Base-by-base conservation (phyloP, 2,329 filamentous ascomycete genomes). In the Esteya vermicola region DNA sequence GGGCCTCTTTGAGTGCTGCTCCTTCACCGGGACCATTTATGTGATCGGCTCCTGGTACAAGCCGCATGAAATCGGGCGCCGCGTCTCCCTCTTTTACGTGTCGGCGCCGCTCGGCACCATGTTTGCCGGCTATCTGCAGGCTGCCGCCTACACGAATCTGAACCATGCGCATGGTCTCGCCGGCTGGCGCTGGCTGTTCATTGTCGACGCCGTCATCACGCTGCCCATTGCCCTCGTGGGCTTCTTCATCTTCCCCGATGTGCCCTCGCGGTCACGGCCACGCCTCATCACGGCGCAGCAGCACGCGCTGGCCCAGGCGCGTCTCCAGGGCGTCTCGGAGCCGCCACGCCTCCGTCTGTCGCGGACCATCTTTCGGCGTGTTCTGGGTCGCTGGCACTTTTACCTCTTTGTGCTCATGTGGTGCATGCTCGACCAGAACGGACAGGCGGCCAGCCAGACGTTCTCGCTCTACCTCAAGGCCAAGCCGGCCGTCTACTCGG, bases 11-110 rank as follows among this genome's bases (percentile, higher is more conserved):
- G 58, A 57, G 7, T 54, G 55, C 12, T 56, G 54, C 3, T 56
- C 58, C 27, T 63, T 58, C 43, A 56, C 56, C 2, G 56, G 54
- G 4, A 53, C 56, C 32, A 23, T 54, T 57, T 23, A 55, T 52
- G 13, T 48, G 59, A 5, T 53, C 20, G 61, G 63, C 13, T 35
- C 57, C 42, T 67, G 62, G 61, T 67, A 65, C 41, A 64, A 55
- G 0, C 57, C 57, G 0, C 50, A 50, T 12, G 64, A 65, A 41
- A 50, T 67, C 2, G 61, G 58, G 0, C 65, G 64, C 40, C 50
- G 62, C 6, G 57, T 36, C 0, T 57, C 57, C 3, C 51, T 67
- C 1, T 65, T 65, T 38, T 57, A 62, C 14, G 54, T 55, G 0
- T 49, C 54, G 23, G 50, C 52, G 14, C 44, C 54, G 9, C 53